Evolutionary conservation across 2,329 filamentous ascomycete species (phyloP).

Genomic region (Pestalotiopsis sp.): DNA sequence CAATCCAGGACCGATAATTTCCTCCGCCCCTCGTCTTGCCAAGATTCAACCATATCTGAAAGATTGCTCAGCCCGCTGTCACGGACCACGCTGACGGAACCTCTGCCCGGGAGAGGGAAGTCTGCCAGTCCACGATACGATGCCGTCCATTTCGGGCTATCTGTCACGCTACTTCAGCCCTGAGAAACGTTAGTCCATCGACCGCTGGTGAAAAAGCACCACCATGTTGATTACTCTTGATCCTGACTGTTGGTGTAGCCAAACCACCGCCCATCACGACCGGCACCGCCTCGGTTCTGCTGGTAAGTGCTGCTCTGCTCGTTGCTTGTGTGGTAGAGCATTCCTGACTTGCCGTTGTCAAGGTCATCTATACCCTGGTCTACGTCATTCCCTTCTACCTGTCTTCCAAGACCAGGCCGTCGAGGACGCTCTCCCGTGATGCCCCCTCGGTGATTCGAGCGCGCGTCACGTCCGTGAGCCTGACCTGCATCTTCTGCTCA

Average conservation of each 20-base stretch:
- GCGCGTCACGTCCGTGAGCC: conserved; percentile 77
- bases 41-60: not conserved
- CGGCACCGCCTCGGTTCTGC: conserved; percentile 36
- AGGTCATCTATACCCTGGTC: conserved; percentile 81
- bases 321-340: conserved; percentile 3
- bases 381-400: conserved; percentile 94
- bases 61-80: conserved; percentile 1
- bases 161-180: conserved; percentile 31
- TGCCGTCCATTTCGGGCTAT: conserved; percentile 32
- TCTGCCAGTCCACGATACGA: conserved; percentile 25
- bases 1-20: not conserved
- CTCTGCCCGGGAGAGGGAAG: not conserved
- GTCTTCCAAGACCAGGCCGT: conserved; percentile 77
- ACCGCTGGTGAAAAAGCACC: not conserved
- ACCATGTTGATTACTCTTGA: not conserved
- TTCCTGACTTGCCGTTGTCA: not conserved
- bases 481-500: conserved; percentile 73
- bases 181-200: conserved; percentile 29
- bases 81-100: conserved; percentile 11
- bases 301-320: conserved; percentile 31
- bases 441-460: conserved; percentile 87
- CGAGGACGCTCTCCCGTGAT: conserved; percentile 78
- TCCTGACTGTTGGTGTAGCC: conserved; percentile 23
- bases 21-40: not conserved
- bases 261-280: conserved; percentile 44